Evolutionary conservation across 805 yeast genomes (phyloP), one percentile per base, ranked within the genome.

Genomic region (Wickerhamomyces rabaulensis): DNA sequence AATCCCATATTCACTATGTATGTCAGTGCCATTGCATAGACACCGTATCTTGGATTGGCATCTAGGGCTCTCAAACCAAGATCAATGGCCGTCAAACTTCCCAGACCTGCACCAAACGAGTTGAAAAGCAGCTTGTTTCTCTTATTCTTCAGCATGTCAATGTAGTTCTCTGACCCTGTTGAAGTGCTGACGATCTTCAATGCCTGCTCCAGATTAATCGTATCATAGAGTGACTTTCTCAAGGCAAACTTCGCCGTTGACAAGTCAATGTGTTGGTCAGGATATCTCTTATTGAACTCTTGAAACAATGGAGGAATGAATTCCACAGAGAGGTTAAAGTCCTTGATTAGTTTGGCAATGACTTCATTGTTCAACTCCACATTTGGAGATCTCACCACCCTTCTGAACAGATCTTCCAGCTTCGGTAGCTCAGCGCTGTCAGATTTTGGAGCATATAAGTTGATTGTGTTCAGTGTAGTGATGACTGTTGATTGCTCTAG

Each of bases 171-270:
- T 40, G 78, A 75, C 2, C 82, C 89, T 2, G 80, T 74, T 0
- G 94, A 80, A 41, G 73, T 57, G 50, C 83, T 87, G 20, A 87
- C 69, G 39, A 84, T 62, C 41, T 70, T 69, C 36, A 84, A 62
- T 0, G 90, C 87, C 38, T 69, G 68, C 23, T 71, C 69, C 48
- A 82, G 69, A 42, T 83, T 79, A 1, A 79, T 84, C 50, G 77
- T 70, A 64, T 76, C 71, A 65, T 71, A 81, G 2, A 84, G 60
- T n/a, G 80, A 69, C 38, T 72, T 62, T 17, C 91, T 62, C 50
- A 85, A 76, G 4, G 90, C 86, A n/a, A 84, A 74, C 67, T 82
- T 69, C 4, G 84, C 80, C 1, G 65, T 57, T 0, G 63, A 60
- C 42, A 64, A 62, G 9, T 66, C 67, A 9, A 80, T 68, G 33